Evolutionary conservation across 2,329 filamentous ascomycete genomes (phyloP).

Genomic region (Aureobasidium sp.): DNA sequence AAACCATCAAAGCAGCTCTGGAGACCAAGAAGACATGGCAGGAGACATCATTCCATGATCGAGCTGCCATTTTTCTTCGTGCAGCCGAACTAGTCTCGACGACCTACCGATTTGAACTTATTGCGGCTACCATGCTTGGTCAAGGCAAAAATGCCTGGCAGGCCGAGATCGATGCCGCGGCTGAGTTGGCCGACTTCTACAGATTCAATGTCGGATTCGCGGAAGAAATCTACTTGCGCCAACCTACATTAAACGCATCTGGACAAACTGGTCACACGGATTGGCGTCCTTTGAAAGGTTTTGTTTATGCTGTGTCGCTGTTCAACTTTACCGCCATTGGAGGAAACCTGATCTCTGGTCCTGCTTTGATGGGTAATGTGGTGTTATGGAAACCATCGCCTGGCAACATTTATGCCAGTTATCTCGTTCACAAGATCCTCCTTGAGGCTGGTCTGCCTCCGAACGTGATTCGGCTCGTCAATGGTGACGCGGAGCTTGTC

Average conservation of each 20-base stretch:
- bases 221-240: conserved; percentile 40
- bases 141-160: conserved; percentile 49
- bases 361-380: conserved; percentile 46
- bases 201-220: conserved; percentile 36
- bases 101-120: conserved; percentile 36
- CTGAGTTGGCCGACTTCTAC: conserved; percentile 45
- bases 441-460: conserved; percentile 45
- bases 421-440: conserved; percentile 44
- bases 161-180: conserved; percentile 43
- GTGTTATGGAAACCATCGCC: conserved; percentile 49
- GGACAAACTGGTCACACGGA: conserved; percentile 33
- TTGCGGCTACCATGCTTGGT: conserved; percentile 47
- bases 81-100: conserved; percentile 37
- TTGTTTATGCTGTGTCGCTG: conserved; percentile 47
- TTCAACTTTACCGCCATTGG: conserved; percentile 52
- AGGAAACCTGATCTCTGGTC: conserved; percentile 40
- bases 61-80: conserved; percentile 40
- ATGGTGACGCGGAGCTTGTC: conserved; percentile 42
- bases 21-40: no score
- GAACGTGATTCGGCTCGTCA: conserved; percentile 44
- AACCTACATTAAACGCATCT: conserved; percentile 35
- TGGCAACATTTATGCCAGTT: conserved; percentile 38
- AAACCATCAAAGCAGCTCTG: no score
- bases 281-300: conserved; percentile 46
- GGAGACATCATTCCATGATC: conserved; percentile 37